Evolutionary conservation across 129 eudicot genomes (phyloP).

Genomic region (Erigeron canadensis): DNA sequence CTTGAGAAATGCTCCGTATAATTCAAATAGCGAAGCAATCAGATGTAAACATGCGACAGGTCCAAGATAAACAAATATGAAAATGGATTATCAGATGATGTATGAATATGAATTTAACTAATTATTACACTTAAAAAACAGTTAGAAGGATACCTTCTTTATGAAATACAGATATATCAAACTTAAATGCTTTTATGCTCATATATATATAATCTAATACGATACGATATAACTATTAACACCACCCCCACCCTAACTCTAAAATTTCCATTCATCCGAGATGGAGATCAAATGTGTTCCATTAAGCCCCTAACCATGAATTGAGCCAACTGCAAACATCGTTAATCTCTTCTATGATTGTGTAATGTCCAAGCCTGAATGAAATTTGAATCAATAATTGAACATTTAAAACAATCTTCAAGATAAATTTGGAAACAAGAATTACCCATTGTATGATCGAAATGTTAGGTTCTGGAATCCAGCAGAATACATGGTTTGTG

Average conservation of each 20-base stretch:
- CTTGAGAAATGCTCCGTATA: neutral
- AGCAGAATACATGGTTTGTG: slow-evolving; percentile 51
- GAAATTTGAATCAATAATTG: slow-evolving; percentile 3
- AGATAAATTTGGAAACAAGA: slow-evolving; percentile 6
- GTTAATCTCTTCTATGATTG: slow-evolving; percentile 62
- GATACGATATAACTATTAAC: neutral
- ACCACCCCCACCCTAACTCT: neutral
- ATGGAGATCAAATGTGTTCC: slow-evolving; percentile 23
- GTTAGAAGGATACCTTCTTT: neutral
- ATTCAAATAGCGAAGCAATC: neutral
- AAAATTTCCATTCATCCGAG: slow-evolving; percentile 12
- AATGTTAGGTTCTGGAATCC: slow-evolving; percentile 69
- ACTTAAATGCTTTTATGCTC: slow-evolving; percentile 20
- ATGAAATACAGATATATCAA: slow-evolving; percentile 14
- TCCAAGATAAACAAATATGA: neutral
- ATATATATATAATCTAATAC: slow-evolving; percentile 12
- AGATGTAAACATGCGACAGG: neutral
- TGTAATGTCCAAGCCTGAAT: slow-evolving; percentile 82
- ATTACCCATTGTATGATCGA: slow-evolving; percentile 61
- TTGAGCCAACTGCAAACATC: slow-evolving; percentile 71
- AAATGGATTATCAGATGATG: slow-evolving; percentile 7
- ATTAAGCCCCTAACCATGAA: slow-evolving; percentile 44
- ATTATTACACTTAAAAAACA: neutral
- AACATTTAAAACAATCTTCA: too few relatives aligned
- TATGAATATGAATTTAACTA: neutral